Evolutionary conservation across 305 asterid genomes (phyloP).

Genomic region (Caryopteris hybrid): DNA sequence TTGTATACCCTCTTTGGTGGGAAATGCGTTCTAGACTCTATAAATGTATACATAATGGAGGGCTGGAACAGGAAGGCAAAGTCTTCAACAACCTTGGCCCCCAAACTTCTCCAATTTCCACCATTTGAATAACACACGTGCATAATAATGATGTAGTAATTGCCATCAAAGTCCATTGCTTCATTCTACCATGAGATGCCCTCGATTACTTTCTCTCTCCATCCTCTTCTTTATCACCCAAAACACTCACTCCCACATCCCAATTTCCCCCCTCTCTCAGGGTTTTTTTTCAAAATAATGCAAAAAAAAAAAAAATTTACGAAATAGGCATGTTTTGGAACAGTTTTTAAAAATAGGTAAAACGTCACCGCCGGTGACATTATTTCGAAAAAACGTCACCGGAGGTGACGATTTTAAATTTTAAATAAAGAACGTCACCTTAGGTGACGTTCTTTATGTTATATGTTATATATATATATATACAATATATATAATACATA

Average conservation of each 20-base stretch:
- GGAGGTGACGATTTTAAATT: too few relatives aligned
- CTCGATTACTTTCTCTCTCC: conserved; percentile 24
- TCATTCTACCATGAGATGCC: conserved; percentile 51
- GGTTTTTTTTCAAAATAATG: too few relatives aligned
- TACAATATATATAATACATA: too few relatives aligned
- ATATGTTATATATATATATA: too few relatives aligned
- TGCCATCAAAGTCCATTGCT: conserved; percentile 68
- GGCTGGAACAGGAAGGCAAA: conserved; percentile 63
- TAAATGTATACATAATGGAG: conserved; percentile 16
- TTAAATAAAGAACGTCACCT: too few relatives aligned
- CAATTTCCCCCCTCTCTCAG: conserved; percentile 13
- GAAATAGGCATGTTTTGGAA: too few relatives aligned
- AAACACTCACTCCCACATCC: conserved; percentile 22
- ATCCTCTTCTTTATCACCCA: conserved; percentile 23
- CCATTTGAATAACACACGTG: conserved; percentile 69
- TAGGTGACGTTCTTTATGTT: too few relatives aligned
- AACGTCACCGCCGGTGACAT: too few relatives aligned
- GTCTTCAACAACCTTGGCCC: conserved; percentile 58
- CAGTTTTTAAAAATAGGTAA: too few relatives aligned
- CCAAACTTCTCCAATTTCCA: conserved; percentile 63
- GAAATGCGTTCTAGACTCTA: conserved; percentile 2
- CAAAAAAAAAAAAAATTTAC: too few relatives aligned
- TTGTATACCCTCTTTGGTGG: conserved; percentile 58
- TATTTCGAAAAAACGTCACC: too few relatives aligned
- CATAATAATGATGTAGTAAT: conserved; percentile 51